These are phyloP conservation scores for Polyplosphaeria fusca DNA, from an alignment of 495 filamentous ascomycete species.

Conservation along the genomic window DNA sequence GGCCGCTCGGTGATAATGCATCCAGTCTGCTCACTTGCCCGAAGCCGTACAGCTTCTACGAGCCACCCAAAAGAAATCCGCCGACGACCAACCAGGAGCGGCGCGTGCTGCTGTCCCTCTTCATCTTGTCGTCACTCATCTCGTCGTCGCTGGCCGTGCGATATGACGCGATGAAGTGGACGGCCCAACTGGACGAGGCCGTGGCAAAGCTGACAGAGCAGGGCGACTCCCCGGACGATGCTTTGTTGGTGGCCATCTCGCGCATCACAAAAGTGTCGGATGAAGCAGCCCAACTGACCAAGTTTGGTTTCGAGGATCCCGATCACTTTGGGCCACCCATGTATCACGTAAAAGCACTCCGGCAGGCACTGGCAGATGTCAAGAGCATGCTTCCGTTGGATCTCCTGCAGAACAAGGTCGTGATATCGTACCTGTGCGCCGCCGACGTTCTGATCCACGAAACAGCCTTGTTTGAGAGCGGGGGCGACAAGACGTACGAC, in stretches of 20 bases:
- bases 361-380: neutral
- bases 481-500: neutral
- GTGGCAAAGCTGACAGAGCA: neutral
- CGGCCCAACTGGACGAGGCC: conserved; percentile 4
- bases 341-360: conserved; percentile 1
- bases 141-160: neutral
- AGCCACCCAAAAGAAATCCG: neutral
- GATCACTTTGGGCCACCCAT: neutral
- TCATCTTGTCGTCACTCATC: neutral
- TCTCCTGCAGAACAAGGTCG: neutral
- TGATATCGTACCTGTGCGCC: neutral
- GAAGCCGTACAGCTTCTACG: neutral
- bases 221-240: neutral
- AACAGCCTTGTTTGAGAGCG: neutral
- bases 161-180: conserved; percentile 6
- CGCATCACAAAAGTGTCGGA: conserved; percentile 3
- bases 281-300: neutral
- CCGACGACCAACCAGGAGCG: neutral
- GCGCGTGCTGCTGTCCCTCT: conserved; percentile 5
- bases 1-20: neutral
- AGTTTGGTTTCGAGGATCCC: neutral
- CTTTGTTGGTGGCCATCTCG: neutral
- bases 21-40: too few species aligned
- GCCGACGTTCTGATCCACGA: conserved; percentile 7
- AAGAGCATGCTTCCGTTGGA: neutral